These are phyloP conservation scores for Plectosphaerella cucumerina DNA, from an alignment of 2,329 filamentous ascomycete species.

Conservation along the genomic window DNA sequence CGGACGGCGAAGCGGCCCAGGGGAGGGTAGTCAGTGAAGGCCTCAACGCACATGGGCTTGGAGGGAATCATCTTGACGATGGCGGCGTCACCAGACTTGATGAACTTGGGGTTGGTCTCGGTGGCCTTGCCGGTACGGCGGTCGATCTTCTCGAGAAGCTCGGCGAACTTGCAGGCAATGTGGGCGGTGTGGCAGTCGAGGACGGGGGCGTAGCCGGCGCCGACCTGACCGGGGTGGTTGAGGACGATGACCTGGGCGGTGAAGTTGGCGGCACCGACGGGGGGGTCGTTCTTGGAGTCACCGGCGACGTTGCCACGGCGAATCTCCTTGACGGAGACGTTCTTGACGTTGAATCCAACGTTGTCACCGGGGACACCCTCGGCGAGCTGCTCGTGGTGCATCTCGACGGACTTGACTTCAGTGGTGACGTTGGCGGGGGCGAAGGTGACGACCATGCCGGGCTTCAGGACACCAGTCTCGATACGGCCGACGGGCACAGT, in stretches of 20 bases:
- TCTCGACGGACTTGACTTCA: constrained; percentile 99
- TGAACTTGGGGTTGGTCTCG: constrained; percentile 93
- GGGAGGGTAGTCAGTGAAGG: constrained; percentile 99
- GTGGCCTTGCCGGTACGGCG: constrained; percentile 98
- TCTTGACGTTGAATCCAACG: constrained; percentile 99
- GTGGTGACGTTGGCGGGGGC: constrained; percentile 98
- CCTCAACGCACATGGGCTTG: constrained; percentile 99
- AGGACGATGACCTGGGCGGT: constrained; percentile 99
- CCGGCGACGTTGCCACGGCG: constrained; percentile 99
- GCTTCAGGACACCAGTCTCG: constrained; percentile 96
- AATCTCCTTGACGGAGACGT: constrained; percentile 99
- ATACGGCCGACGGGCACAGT: constrained; percentile 99
- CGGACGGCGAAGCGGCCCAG: constrained; percentile 99
- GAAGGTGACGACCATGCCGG: constrained; percentile 94
- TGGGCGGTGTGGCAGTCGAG: constrained; percentile 99
- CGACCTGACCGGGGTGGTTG: constrained; percentile 99
- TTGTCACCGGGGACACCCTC: constrained; percentile 99
- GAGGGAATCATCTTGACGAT: constrained; percentile 99
- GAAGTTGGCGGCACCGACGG: constrained; percentile 85
- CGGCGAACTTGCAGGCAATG: constrained; percentile 99
- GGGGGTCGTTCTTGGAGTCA: constrained; percentile 99
- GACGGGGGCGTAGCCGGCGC: constrained; percentile 98
- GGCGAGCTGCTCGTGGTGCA: constrained; percentile 98
- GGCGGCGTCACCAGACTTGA: constrained; percentile 99
- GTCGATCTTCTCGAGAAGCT: constrained; percentile 99